Evolutionary conservation across 1,284 basidiomycete species (phyloP).

Genomic region (Melampsora americana): DNA sequence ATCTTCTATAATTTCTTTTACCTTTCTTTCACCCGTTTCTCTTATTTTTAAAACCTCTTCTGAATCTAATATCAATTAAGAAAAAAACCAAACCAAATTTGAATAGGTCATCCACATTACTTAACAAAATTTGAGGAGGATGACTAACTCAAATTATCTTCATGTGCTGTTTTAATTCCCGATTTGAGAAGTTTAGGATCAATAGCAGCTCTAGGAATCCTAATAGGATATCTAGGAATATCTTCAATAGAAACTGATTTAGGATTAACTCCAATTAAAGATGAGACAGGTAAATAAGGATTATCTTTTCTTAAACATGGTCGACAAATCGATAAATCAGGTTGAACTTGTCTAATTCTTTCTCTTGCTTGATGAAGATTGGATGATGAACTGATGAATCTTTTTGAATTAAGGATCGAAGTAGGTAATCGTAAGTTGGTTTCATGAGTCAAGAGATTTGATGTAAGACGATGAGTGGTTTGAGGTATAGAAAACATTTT

Average conservation of each 20-base stretch:
- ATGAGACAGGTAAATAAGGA: conserved; percentile 3
- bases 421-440: no score
- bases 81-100: no score
- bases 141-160: no score
- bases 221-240: conserved; percentile 1
- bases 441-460: no score
- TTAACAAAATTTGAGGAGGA: no score
- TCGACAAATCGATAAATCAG: background rate
- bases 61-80: conserved; percentile 1
- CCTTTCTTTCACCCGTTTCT: background rate
- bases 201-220: conserved; percentile 5
- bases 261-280: conserved; percentile 7
- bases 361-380: background rate
- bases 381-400: no score
- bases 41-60: conserved; percentile 2
- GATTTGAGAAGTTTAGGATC: background rate
- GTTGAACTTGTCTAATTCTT: background rate
- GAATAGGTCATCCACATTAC: background rate
- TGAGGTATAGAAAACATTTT: no score
- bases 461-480: no score
- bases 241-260: background rate
- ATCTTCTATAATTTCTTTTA: conserved; percentile 10
- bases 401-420: no score
- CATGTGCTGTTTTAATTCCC: no score
- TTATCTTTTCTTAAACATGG: conserved; percentile 18